Percentiles rank a stretch among this genome's conserved stretches.
Evolutionary conservation across 2,329 filamentous ascomycete genomes (phyloP).

Genomic region (Aspergillus tubingensis): DNA sequence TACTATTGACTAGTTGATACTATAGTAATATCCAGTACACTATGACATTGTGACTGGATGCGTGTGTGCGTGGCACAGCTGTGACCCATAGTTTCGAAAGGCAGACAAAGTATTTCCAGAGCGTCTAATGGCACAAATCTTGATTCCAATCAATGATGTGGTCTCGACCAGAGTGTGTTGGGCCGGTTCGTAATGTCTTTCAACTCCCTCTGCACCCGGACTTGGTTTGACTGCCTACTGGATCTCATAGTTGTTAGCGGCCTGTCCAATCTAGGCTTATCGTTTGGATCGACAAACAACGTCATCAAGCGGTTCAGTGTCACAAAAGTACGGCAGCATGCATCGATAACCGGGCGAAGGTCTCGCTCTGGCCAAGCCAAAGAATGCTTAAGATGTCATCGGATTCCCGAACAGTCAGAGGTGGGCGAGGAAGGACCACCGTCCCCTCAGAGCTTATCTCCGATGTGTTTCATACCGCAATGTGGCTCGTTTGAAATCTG

Average conservation of each 20-base stretch:
- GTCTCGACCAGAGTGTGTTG: neutral
- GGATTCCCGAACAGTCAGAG: neutral
- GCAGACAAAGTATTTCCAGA: neutral
- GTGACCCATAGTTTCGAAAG: neutral
- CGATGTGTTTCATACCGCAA: neutral
- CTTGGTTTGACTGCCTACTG: neutral
- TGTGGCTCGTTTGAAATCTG: too few species aligned
- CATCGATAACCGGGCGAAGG: neutral
- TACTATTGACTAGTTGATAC: neutral
- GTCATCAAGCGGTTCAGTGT: neutral
- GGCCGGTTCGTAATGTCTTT: neutral
- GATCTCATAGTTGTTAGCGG: neutral
- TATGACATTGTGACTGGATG: neutral
- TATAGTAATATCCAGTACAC: neutral
- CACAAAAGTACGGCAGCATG: neutral
- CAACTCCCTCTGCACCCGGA: neutral
- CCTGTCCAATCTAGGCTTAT: neutral
- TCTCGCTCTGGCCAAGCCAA: neutral
- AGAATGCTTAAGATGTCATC: slow-evolving; percentile 3
- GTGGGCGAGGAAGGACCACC: neutral
- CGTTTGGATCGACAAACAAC: neutral
- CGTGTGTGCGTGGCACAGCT: neutral
- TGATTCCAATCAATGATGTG: neutral
- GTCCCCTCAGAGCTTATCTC: neutral
- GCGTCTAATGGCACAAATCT: neutral